phyloP scores from a whole-genome alignment of 768 basidiomycete genomes.

The Hysterangium stoloniferum region DNA sequence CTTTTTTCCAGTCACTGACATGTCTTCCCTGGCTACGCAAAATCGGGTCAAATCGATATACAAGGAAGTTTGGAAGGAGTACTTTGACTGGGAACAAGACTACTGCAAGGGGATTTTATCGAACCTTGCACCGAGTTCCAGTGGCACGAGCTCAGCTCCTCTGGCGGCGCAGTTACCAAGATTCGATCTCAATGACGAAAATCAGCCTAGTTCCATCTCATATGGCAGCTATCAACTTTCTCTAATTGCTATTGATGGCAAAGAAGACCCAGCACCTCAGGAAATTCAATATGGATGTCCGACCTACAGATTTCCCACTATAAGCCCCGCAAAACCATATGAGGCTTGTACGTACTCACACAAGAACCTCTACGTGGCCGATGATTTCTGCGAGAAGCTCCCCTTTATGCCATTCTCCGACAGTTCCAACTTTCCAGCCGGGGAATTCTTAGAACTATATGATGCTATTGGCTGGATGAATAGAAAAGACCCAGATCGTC shows the following conservation, averaged over 20 bases:
- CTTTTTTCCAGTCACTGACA: too few species aligned
- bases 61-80: constrained; percentile 17
- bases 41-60: constrained; percentile 7
- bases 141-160: constrained; percentile 22
- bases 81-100: constrained; percentile 17
- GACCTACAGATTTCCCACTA: constrained; percentile 2
- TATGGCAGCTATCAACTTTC: neutral
- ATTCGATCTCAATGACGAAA: too few species aligned
- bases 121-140: constrained; percentile 17
- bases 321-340: constrained; percentile 34
- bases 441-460: constrained; percentile 35
- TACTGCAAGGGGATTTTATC: constrained; percentile 8
- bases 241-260: neutral
- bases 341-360: constrained; percentile 47
- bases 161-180: constrained; percentile 15
- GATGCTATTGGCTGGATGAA: constrained; percentile 44
- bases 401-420: constrained; percentile 58
- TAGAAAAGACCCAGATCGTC: constrained; percentile 33
- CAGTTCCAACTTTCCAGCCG: constrained; percentile 43
- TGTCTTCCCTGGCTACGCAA: too few species aligned
- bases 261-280: neutral
- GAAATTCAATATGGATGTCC: neutral
- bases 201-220: neutral
- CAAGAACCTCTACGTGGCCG: constrained; percentile 43
- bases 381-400: constrained; percentile 45